Evolutionary conservation across 208 protist species (phyloP), one percentile per base, ranked within the genome.

Genomic region (Trypanosoma mega): DNA sequence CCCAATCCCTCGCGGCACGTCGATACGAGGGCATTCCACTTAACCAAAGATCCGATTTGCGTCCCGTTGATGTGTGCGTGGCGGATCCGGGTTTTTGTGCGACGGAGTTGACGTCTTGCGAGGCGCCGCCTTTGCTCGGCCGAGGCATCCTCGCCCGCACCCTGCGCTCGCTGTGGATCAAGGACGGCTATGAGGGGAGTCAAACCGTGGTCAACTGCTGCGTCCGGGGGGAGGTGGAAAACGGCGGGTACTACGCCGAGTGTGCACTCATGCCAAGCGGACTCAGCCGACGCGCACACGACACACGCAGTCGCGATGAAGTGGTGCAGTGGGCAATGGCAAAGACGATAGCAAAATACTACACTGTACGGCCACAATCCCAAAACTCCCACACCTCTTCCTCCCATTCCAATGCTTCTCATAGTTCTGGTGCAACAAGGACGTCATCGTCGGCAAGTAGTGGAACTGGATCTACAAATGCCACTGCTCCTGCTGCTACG

Each of bases 331-430:
- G 85, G 85, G 85, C 79, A 0, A 86, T 92, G 80, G 60, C 74
- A n/a, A 92, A 89, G 57, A 88, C 85, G 18, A 89, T 89, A 20
- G 78, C 78, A 43, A 92, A 83, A 70, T 89, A 92, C 69, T 89
- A 92, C 69, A 79, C 57, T 24, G 50, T 53, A 6, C 49, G 20
- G 30, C 49, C 63, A 54, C 14, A 9, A 44, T 29, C 26, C 2
- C 49, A 20, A 51, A n/a, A n/a, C n/a, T n/a, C n/a, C n/a, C n/a
- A n/a, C n/a, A n/a, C n/a, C n/a, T n/a, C n/a, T n/a, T n/a, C n/a
- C n/a, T n/a, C n/a, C n/a, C n/a, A n/a, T n/a, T n/a, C n/a, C n/a
- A n/a, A n/a, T n/a, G n/a, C n/a, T n/a, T n/a, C n/a, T n/a, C n/a
- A n/a, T n/a, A n/a, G n/a, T n/a, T n/a, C n/a, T n/a, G n/a, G n/a